Conservation (phyloP, 169 alveolate genomes). For the Plasmodium gonderi region DNA sequence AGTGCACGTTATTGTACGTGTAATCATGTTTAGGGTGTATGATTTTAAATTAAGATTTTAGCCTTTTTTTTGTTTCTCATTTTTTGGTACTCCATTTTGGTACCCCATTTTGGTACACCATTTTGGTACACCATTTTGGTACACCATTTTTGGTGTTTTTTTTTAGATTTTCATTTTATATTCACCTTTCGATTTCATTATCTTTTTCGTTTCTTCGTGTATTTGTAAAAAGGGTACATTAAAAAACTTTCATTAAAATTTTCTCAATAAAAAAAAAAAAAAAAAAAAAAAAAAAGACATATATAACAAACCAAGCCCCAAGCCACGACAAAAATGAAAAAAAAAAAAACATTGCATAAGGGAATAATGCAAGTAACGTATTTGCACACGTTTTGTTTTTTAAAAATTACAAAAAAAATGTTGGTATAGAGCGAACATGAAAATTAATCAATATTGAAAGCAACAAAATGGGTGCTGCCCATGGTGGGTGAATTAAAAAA, state of each 20-base stretch:
- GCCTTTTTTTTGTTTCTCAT: neutral
- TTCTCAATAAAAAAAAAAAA: conserved; percentile 27
- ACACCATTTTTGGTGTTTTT: too few species aligned
- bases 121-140: too few species aligned
- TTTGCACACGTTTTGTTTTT: neutral
- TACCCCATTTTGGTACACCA: neutral
- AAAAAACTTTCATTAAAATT: conserved; percentile 8
- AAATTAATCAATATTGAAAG: neutral
- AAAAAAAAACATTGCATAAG: neutral
- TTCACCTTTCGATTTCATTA: neutral
- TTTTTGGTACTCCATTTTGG: neutral
- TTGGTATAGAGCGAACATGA: neutral
- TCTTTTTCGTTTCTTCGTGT: conserved; percentile 13
- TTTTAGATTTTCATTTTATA: neutral
- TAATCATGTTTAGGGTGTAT: conserved; percentile 24
- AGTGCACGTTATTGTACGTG: neutral
- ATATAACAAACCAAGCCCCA: neutral
- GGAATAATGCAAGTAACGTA: neutral
- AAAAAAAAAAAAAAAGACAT: neutral
- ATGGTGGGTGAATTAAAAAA: too few species aligned
- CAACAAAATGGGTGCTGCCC: neutral
- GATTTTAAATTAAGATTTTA: conserved; percentile 33
- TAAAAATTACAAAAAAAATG: neutral
- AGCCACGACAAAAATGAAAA: neutral
- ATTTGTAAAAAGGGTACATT: conserved; percentile 23